Evolutionary conservation across 2,329 filamentous ascomycete species (phyloP).

Genomic region (Proliferodiscus dingleyae): DNA sequence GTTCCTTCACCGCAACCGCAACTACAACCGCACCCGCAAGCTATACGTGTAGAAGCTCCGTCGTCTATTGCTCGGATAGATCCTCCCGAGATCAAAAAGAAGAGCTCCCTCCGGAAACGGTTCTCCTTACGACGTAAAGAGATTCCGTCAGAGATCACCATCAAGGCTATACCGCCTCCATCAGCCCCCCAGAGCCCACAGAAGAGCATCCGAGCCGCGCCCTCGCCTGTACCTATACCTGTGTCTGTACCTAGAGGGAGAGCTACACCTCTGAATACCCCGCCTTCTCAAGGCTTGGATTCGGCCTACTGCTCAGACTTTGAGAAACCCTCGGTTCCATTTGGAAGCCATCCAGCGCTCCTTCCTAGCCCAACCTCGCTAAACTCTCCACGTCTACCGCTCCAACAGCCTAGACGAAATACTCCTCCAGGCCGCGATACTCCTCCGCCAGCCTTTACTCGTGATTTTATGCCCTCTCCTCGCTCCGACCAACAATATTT

Average conservation of each 20-base stretch:
- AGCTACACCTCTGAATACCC: slow-evolving; percentile 17
- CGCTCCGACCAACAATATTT: slow-evolving; percentile 53
- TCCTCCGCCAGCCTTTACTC: slow-evolving; percentile 10
- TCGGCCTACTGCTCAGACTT: slow-evolving; percentile 31
- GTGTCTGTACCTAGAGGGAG: slow-evolving; percentile 5
- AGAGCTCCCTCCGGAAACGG: slow-evolving; percentile 27
- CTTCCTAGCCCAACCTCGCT: slow-evolving; percentile 2
- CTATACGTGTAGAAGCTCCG: slow-evolving; percentile 2
- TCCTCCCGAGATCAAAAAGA: slow-evolving; percentile 19
- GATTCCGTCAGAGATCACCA: slow-evolving; percentile 12
- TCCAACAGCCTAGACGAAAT: no score
- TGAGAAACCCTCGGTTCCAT: slow-evolving; percentile 24
- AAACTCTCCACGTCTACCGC: slow-evolving; percentile 5
- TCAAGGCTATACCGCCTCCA: slow-evolving; percentile 10
- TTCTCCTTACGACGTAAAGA: slow-evolving; percentile 28
- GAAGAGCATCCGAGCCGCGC: slow-evolving; percentile 11
- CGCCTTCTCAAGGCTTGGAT: slow-evolving; percentile 29
- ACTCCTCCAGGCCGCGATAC: neutral
- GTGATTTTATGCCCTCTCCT: slow-evolving; percentile 31
- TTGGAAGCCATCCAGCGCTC: slow-evolving; percentile 2
- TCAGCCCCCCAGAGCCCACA: slow-evolving; percentile 15
- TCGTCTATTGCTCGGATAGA: slow-evolving; percentile 6
- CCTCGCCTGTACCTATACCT: slow-evolving; percentile 3
- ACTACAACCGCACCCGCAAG: slow-evolving; percentile 8
- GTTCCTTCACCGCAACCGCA: slow-evolving; percentile 18